Evolutionary conservation across 208 protist species (phyloP).

Genomic region (Wallacemonas rigidus): DNA sequence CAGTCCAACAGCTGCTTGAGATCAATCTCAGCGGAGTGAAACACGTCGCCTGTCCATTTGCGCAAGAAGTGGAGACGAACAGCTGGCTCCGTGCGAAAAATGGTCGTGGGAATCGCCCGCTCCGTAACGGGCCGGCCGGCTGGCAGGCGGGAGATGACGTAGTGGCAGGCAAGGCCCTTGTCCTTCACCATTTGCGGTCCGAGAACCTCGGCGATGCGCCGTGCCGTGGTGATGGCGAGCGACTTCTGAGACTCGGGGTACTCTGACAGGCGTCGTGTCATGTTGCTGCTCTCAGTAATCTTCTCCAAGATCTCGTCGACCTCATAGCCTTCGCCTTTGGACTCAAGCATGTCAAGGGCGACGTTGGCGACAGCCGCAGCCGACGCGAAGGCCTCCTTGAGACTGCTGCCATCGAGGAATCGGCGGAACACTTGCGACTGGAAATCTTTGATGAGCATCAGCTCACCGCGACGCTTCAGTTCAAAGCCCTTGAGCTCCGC

Average conservation of each 20-base stretch:
- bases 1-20: constrained; percentile 98
- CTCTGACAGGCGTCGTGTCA: constrained; percentile 95
- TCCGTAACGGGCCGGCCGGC: constrained; percentile 96
- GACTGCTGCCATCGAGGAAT: constrained; percentile 96
- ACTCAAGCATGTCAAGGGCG: constrained; percentile 97
- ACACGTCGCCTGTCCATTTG: constrained; percentile 94
- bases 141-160: constrained; percentile 98
- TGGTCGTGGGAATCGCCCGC: constrained; percentile 96
- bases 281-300: constrained; percentile 97
- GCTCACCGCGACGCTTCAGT: constrained; percentile 99
- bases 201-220: constrained; percentile 98
- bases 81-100: constrained; percentile 95
- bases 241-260: constrained; percentile 98
- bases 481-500: constrained; percentile 99
- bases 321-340: constrained; percentile 88
- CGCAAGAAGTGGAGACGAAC: constrained; percentile 92
- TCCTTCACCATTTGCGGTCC: constrained; percentile 98
- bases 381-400: constrained; percentile 96
- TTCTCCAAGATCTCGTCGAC: constrained; percentile 97
- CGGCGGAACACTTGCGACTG: constrained; percentile 96
- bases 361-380: constrained; percentile 96
- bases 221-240: constrained; percentile 97
- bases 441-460: constrained; percentile 99
- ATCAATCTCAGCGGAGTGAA: constrained; percentile 64
- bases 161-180: constrained; percentile 96